phyloP scores from a whole-genome alignment of 129 eudicot species.

The Centella asiatica region DNA sequence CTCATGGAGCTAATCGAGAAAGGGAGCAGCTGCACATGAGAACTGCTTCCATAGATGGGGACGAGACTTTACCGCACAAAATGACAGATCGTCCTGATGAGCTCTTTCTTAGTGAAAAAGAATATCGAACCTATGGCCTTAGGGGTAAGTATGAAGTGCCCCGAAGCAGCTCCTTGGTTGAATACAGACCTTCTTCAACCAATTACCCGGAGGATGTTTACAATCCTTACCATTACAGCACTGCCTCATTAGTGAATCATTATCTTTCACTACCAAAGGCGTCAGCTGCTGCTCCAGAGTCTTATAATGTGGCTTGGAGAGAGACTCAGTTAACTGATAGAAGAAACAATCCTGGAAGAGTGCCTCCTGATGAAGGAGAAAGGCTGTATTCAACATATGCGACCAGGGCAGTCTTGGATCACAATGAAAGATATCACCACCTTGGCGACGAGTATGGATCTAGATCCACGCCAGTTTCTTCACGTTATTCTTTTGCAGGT shows the following conservation, averaged over 20 bases:
- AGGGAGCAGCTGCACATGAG: slow-evolving; percentile 5
- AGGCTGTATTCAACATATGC: slow-evolving; percentile 3
- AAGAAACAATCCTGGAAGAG: neutral
- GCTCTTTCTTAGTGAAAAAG: slow-evolving; percentile 11
- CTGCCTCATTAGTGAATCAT: neutral
- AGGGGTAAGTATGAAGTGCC: slow-evolving; percentile 1
- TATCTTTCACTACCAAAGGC: neutral
- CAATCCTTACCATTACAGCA: neutral
- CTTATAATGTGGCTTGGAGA: neutral
- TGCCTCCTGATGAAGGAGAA: slow-evolving; percentile 2
- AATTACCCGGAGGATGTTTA: neutral
- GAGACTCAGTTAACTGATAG: neutral
- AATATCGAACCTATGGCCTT: slow-evolving; percentile 10
- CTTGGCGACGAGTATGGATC: neutral
- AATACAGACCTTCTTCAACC: neutral
- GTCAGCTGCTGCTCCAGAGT: neutral
- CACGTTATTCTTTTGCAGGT: slow-evolving; percentile 10
- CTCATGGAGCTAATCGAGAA: neutral
- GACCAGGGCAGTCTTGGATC: neutral
- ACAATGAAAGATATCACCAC: neutral
- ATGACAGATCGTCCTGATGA: neutral
- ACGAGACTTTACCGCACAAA: neutral
- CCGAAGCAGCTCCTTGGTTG: neutral
- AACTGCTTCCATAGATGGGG: neutral
- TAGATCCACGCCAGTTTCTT: slow-evolving; percentile 5